Conservation (phyloP, 305 asterid genomes). For the Coffea humblotiana region DNA sequence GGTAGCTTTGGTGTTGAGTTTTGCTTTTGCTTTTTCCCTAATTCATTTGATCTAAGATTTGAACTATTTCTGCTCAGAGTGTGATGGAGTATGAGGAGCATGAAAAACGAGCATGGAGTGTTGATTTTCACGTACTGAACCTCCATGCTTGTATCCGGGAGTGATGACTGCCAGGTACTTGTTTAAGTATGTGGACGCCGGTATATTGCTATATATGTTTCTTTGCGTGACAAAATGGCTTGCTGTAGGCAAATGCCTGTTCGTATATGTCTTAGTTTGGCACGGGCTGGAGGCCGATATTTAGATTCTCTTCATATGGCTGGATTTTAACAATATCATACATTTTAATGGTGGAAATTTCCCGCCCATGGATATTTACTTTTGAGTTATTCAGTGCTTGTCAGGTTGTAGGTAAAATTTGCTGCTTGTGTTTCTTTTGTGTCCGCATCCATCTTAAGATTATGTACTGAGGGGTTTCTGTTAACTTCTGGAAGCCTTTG, state of each 20-base stretch:
- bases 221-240: background rate
- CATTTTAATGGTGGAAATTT: background rate
- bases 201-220: background rate
- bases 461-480: background rate
- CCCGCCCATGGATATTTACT: background rate
- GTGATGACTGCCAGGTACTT: slow-evolving; percentile 94
- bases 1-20: slow-evolving; percentile 35
- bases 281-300: background rate
- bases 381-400: background rate
- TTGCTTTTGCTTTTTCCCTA: background rate
- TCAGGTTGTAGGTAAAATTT: background rate
- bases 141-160: slow-evolving; percentile 88
- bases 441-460: background rate
- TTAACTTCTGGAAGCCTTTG: background rate
- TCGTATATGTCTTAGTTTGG: background rate
- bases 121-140: slow-evolving; percentile 79
- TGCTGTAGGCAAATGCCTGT: background rate
- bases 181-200: slow-evolving; percentile 41
- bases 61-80: slow-evolving; percentile 57
- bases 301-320: background rate
- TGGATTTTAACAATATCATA: background rate
- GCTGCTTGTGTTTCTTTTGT: background rate
- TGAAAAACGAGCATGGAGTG: slow-evolving; percentile 96
- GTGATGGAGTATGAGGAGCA: slow-evolving; percentile 93
- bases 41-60: background rate